Base-by-base conservation (phyloP, 2,329 filamentous ascomycete genomes). In the Chaetomiaceae sp. region DNA sequence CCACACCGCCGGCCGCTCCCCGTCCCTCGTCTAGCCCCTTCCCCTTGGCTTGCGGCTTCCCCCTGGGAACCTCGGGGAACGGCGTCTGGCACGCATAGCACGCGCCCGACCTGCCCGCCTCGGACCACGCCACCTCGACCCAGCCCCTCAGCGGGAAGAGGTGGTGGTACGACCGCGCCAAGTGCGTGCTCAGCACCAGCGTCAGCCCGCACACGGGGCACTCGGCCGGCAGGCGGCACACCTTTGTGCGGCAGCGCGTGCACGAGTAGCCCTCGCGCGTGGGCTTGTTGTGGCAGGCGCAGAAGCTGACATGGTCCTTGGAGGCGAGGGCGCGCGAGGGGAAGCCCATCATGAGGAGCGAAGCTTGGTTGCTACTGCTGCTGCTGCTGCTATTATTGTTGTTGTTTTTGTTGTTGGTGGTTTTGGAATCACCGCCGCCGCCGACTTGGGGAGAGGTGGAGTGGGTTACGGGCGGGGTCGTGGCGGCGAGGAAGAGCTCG, bases 341-440 rank as follows among this genome's bases (percentile, higher is more conserved):
- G 65, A 99, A 99, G 4, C 94, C 94, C 92, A 99, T 99, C 88
- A 95, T 95, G 23, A 99, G 80, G 36, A 99, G 75, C 50, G 80
- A 84, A 1, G 82, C 78, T 50, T 77, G 38, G 44, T 36, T 46
- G 42, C 27, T 51, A 13, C 55, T 75, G 77, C 62, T 80, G 77
- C 58, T 80, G 78, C 2, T 27, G 37, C 18, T 43, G 9, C 38
- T 52, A 18, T 13, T 29, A 32, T 37, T 38, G 16, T 13, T n/a
- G 34, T 16, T 41, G 27, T 33, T 36, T 18, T 0, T 16, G 2
- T 23, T 27, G 27, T 40, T 34, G 30, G 3, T 23, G 37, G 14
- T 48, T 11, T 36, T 40, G 2, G 36, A n/a, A n/a, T n/a, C n/a
- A n/a, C n/a, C n/a, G 23, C 11, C 23, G n/a, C 14, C 25, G 23